phyloP scores from a whole-genome alignment of 1,139 yeast species.

The Starmera stellimalicola region DNA sequence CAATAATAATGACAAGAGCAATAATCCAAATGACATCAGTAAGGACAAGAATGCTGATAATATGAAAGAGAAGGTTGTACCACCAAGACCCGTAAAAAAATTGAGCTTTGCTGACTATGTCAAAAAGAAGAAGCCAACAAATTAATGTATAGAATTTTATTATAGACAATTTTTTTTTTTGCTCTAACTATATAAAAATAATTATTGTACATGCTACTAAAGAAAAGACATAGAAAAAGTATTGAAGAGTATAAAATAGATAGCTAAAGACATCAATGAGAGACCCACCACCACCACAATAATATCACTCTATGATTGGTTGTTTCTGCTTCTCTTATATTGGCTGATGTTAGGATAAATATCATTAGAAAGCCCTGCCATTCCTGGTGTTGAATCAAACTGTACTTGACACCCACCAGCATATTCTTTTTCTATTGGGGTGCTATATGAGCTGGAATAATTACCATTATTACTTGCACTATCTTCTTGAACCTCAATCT shows the following conservation, averaged over 20 bases:
- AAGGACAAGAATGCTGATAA: too few species aligned
- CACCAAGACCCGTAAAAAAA: constrained; percentile 35
- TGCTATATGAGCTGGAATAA: too few species aligned
- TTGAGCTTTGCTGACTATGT: constrained; percentile 78
- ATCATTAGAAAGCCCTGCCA: constrained; percentile 3
- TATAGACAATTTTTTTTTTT: not conserved
- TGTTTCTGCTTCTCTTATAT: not conserved
- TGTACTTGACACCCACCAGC: not conserved
- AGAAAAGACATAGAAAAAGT: not conserved
- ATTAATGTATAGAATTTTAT: not conserved
- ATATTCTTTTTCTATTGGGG: too few species aligned
- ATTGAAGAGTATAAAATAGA: not conserved
- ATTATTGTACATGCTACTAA: not conserved
- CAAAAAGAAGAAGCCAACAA: constrained; percentile 44
- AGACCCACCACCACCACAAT: not conserved
- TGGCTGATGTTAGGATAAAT: constrained; percentile 11
- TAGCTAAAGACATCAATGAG: not conserved
- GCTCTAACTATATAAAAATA: not conserved
- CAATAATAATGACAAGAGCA: too few species aligned
- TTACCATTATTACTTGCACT: too few species aligned
- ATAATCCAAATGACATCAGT: too few species aligned
- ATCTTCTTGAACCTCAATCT: not conserved
- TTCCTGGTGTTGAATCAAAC: constrained; percentile 1
- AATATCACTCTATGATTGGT: not conserved
- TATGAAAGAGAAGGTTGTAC: constrained; percentile 1